Conservation (phyloP, 495 filamentous ascomycete genomes). For the Xylaria grammica region DNA sequence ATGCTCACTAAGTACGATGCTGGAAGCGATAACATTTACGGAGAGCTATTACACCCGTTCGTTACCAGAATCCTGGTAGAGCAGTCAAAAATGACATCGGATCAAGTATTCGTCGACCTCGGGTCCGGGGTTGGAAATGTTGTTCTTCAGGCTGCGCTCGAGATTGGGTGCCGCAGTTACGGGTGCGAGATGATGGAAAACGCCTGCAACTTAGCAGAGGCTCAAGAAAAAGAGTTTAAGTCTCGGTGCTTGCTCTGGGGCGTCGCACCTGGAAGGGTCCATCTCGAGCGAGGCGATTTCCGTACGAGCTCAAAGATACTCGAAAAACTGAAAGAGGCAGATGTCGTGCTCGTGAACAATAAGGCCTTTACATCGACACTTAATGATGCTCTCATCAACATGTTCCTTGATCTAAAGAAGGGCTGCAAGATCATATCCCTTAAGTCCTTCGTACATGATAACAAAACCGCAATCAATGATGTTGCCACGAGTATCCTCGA, state of each 20-base stretch:
- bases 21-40: conserved; percentile 90
- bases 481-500: conserved; percentile 76
- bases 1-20: conserved; percentile 81
- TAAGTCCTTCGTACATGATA: conserved; percentile 77
- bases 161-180: conserved; percentile 93
- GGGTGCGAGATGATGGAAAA: conserved; percentile 96
- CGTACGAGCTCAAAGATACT: conserved; percentile 73
- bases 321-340: conserved; percentile 75
- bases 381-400: conserved; percentile 83
- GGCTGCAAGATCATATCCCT: conserved; percentile 86
- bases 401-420: conserved; percentile 93
- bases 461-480: conserved; percentile 73
- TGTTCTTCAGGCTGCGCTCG: conserved; percentile 89
- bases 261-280: conserved; percentile 74
- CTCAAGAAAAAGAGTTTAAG: conserved; percentile 84
- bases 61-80: conserved; percentile 76
- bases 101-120: conserved; percentile 88
- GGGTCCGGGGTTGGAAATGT: conserved; percentile 97
- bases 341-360: conserved; percentile 96
- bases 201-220: conserved; percentile 80
- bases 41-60: conserved; percentile 86
- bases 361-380: conserved; percentile 87
- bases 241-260: conserved; percentile 91
- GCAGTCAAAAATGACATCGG: conserved; percentile 75
- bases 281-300: conserved; percentile 85